Evolutionary conservation across 2,329 filamentous ascomycete genomes (phyloP), one percentile per base, ranked within the genome.

Genomic region (Xylaria sp.): DNA sequence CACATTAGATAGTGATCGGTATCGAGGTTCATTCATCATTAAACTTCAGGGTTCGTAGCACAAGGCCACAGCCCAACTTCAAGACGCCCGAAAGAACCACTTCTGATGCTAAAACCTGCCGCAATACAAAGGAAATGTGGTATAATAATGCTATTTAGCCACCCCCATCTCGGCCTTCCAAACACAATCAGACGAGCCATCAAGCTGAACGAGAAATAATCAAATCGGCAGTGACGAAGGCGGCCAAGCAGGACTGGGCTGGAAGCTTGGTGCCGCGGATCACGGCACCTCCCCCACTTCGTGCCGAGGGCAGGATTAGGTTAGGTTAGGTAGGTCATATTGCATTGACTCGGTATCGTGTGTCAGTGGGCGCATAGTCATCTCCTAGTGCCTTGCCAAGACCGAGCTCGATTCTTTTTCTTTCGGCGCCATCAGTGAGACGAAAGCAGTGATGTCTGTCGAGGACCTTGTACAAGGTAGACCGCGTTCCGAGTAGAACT

Each of bases 11-110:
- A 11, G 27, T 53, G 17, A 41, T 60, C 53, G 53, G 56, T 63
- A 65, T 65, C 56, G 37, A 47, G 10, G 19, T 60, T 60, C 56
- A 62, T 64, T 63, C 58, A 56, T 65, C 62, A 60, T 58, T 60
- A 62, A 33, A 44, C n/a, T 49, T 48, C 23, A 37, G 43, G 46
- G 46, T 52, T 35, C 29, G 19, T 33, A 35, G 23, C 23, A 29
- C 33, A 23, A 23, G 19, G 48, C 43, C 44, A 51, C 38, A 19
- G 35, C 27, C 48, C 21, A 10, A 47, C 4, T 31, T 23, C 33
- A 58, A 47, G 29, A 51, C 54, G 40, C 51, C 31, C 44, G 27
- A 47, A 46, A 41, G 49, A 57, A 58, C 41, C 35, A 57, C 53
- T 25, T 37, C 37, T 25, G n/a, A 56, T 62, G 48, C 61, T 48